These are phyloP conservation scores for Solanum pennellii DNA, from an alignment of 257 asterid genomes.

Conservation along the genomic window DNA sequence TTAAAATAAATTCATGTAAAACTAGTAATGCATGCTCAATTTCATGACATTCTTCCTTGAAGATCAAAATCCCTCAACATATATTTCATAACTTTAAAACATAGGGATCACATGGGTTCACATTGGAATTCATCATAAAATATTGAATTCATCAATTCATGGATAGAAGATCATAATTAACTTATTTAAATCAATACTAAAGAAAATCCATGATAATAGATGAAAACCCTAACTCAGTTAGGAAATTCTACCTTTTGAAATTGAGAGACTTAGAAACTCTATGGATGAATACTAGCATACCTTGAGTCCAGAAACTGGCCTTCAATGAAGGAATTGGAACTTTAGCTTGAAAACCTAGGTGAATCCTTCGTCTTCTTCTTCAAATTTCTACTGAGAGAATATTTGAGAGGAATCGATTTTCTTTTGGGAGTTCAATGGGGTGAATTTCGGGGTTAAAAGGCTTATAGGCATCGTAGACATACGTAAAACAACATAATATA, in stretches of 20 bases:
- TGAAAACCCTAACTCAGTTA: background rate
- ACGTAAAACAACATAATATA: too few species aligned
- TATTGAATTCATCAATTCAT: background rate
- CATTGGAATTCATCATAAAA: background rate
- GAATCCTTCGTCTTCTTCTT: background rate
- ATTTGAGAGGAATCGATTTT: background rate
- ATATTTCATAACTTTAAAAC: background rate
- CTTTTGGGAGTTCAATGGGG: background rate
- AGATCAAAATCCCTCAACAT: background rate
- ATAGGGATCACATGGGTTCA: background rate
- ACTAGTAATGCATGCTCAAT: background rate
- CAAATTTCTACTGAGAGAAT: too few species aligned
- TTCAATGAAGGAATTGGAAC: background rate
- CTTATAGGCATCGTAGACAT: background rate
- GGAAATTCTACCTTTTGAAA: background rate
- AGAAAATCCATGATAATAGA: background rate
- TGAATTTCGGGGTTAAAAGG: background rate
- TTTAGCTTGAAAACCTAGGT: background rate
- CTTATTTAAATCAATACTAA: too few species aligned
- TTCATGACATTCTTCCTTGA: background rate
- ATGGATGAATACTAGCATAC: background rate
- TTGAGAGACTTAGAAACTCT: background rate
- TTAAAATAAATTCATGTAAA: background rate
- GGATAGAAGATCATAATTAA: background rate
- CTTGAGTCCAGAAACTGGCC: background rate